These are phyloP conservation scores for Marsdenia floribunda DNA, from an alignment of 257 asterid genomes.

Conservation along the genomic window DNA sequence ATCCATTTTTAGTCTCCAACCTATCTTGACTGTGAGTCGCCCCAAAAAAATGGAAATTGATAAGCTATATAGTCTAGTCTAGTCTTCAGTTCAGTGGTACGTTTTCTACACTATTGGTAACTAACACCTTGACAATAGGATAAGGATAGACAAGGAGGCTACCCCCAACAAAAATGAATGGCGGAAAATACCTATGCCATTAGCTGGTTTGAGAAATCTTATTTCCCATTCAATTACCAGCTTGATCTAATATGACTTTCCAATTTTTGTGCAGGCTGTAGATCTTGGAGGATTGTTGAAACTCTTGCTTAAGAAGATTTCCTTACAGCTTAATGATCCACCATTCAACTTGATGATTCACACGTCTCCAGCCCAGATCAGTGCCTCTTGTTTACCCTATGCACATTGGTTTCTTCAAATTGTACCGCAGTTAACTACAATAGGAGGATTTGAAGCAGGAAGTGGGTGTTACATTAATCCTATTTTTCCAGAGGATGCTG, in stretches of 20 bases:
- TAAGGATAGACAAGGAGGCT: neutral
- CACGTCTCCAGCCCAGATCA: conserved; percentile 49
- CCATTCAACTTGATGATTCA: conserved; percentile 83
- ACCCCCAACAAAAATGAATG: neutral
- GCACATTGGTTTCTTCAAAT: conserved; percentile 88
- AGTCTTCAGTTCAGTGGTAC: neutral
- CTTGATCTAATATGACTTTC: neutral
- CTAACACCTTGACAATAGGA: neutral
- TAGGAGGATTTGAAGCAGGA: conserved; percentile 85
- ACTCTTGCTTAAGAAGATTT: conserved; percentile 63
- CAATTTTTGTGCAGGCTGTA: conserved; percentile 44
- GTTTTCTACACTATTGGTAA: neutral
- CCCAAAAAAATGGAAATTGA: neutral
- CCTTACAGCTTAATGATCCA: conserved; percentile 73
- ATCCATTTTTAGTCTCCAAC: neutral
- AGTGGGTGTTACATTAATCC: conserved; percentile 87
- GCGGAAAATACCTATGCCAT: neutral
- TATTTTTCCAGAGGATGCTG: conserved; percentile 94
- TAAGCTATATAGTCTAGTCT: too few species aligned
- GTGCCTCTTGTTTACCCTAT: conserved; percentile 38
- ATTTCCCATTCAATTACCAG: neutral
- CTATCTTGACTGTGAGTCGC: neutral
- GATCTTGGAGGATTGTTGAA: conserved; percentile 84
- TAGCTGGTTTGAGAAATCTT: neutral
- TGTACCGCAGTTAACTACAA: conserved; percentile 64